phyloP scores from a whole-genome alignment of 305 asterid species.

The Plantago coronopus region DNA sequence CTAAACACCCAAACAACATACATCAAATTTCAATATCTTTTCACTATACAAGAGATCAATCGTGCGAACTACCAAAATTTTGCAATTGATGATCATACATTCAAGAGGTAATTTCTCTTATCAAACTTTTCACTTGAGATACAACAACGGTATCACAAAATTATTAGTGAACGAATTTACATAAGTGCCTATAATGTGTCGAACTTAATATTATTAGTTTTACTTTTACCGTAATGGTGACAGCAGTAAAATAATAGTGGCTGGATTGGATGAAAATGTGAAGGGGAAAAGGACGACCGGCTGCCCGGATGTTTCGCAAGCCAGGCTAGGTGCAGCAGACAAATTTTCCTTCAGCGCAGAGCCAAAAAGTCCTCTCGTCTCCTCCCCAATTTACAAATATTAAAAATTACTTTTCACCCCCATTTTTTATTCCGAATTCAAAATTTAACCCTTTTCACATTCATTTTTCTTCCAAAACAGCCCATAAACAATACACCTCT shows the following conservation, averaged over 20 bases:
- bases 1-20: too few relatives aligned
- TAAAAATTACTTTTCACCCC: not conserved
- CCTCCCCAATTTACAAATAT: constrained; percentile 12
- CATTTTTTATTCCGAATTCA: not conserved
- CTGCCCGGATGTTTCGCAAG: constrained; percentile 72
- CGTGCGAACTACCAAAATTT: too few relatives aligned
- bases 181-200: too few relatives aligned
- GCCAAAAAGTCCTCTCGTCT: constrained; percentile 28
- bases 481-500: too few relatives aligned
- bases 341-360: constrained; percentile 41
- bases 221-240: not conserved
- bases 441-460: not conserved
- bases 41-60: too few relatives aligned
- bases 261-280: not conserved
- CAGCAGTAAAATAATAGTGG: not conserved
- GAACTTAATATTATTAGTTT: too few relatives aligned
- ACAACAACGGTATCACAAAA: too few relatives aligned
- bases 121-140: too few relatives aligned
- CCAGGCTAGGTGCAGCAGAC: constrained; percentile 47
- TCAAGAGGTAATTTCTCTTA: too few relatives aligned
- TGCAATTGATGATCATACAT: too few relatives aligned
- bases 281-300: constrained; percentile 20
- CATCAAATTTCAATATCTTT: too few relatives aligned
- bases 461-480: constrained; percentile 3
- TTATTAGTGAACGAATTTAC: too few relatives aligned